Conservation (phyloP, 345 rosid species). For the Trapa bicornis region DNA sequence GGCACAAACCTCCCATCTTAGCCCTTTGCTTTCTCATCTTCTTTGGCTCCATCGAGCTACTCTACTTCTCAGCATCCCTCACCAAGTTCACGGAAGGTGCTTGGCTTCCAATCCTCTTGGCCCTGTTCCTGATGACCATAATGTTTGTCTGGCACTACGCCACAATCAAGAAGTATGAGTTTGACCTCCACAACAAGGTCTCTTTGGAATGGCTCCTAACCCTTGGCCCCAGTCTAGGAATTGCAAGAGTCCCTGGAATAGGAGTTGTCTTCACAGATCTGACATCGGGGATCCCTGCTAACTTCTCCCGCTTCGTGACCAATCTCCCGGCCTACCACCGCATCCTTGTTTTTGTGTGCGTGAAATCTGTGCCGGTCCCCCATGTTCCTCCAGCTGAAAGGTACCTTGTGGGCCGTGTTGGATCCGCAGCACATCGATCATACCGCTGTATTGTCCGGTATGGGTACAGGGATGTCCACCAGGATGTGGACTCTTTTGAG, state of each 20-base stretch:
- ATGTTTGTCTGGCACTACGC: conserved; percentile 18
- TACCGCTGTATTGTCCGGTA: conserved; percentile 67
- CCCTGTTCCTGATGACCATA: conserved; percentile 10
- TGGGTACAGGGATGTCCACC: conserved; percentile 93
- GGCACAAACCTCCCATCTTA: conserved; percentile 12
- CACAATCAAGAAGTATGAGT: conserved; percentile 13
- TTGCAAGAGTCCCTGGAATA: conserved; percentile 12
- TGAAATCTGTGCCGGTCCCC: conserved; percentile 14
- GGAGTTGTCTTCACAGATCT: conserved; percentile 12
- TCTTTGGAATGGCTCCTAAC: conserved; percentile 14
- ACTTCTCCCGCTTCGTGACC: conserved; percentile 38
- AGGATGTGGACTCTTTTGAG: conserved; percentile 82
- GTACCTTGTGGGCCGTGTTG: conserved; percentile 12
- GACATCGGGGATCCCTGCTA: conserved; percentile 31
- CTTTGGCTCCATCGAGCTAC: conserved; percentile 11
- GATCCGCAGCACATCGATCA: conserved; percentile 40
- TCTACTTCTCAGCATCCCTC: conserved; percentile 19
- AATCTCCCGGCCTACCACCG: conserved; percentile 42
- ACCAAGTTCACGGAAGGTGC: conserved; percentile 13
- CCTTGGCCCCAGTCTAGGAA: conserved; percentile 14
- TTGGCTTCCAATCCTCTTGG: conserved; percentile 15
- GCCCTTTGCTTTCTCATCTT: conserved; percentile 14
- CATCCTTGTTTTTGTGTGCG: conserved; percentile 21
- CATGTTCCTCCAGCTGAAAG: conserved; percentile 11
- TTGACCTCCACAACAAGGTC: conserved; percentile 14